phyloP scores from a whole-genome alignment of 2,329 filamentous ascomycete genomes.

The Corinectria fuckeliana region DNA sequence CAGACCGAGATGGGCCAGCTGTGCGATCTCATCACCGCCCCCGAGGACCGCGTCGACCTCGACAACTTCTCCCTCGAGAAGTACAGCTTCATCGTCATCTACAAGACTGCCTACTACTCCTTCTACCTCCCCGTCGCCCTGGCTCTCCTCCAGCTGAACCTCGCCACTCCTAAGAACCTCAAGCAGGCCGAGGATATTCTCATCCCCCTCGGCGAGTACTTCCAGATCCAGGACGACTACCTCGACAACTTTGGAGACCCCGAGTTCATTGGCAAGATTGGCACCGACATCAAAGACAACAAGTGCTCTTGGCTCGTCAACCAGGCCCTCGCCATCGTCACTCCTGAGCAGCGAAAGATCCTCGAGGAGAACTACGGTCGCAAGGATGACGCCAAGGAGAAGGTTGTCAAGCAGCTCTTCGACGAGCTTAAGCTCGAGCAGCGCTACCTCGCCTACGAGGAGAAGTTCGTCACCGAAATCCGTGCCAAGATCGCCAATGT shows the following conservation, averaged over 20 bases:
- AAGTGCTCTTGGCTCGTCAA: constrained; percentile 99
- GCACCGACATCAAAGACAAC: constrained; percentile 99
- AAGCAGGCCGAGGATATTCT: constrained; percentile 89
- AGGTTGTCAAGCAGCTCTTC: constrained; percentile 86
- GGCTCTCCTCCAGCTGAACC: constrained; percentile 82
- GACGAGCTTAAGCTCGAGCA: constrained; percentile 84
- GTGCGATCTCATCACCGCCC: constrained; percentile 93
- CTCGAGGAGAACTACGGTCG: constrained; percentile 93
- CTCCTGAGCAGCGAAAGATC: constrained; percentile 83
- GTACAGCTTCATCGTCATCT: constrained; percentile 98
- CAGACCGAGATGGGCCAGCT: constrained; percentile 96
- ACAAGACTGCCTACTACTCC: constrained; percentile 99
- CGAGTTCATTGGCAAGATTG: constrained; percentile 95
- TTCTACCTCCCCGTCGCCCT: constrained; percentile 98
- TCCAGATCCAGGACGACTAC: constrained; percentile 99
- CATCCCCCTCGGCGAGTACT: constrained; percentile 97
- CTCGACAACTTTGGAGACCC: constrained; percentile 97
- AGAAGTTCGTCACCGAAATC: constrained; percentile 82
- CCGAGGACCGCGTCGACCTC: constrained; percentile 91
- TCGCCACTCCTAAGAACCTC: constrained; percentile 87
- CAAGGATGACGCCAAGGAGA: constrained; percentile 85
- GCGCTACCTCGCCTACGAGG: constrained; percentile 88
- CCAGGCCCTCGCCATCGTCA: constrained; percentile 82
- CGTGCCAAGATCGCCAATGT: constrained; percentile 75
- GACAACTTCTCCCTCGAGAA: constrained; percentile 95